Percentiles rank a stretch among this genome's conserved stretches.
Evolutionary conservation across 108 stramenopile genomes (phyloP).

Genomic region (Skeletonema grethae): DNA sequence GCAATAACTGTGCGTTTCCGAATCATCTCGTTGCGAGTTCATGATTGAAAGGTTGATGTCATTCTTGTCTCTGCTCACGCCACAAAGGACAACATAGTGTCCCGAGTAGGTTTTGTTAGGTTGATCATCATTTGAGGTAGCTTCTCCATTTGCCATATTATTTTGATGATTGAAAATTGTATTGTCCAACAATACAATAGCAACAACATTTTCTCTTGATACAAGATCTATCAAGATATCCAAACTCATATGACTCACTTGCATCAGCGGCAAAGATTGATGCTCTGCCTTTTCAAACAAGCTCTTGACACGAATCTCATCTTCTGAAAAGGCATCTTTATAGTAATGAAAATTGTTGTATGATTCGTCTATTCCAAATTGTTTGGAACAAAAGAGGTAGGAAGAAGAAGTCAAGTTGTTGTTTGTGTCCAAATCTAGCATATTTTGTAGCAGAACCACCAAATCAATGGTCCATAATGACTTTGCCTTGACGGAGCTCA

Average conservation of each 20-base stretch:
- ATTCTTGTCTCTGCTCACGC: slow-evolving; percentile 49
- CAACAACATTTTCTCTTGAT: slow-evolving; percentile 57
- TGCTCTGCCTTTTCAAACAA: slow-evolving; percentile 26
- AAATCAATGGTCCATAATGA: slow-evolving; percentile 86
- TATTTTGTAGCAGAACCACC: slow-evolving; percentile 50
- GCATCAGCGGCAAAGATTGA: slow-evolving; percentile 33
- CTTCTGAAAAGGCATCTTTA: slow-evolving; percentile 56
- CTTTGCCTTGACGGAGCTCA: slow-evolving; percentile 49
- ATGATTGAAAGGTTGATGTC: slow-evolving; percentile 27
- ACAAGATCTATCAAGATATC: slow-evolving; percentile 52
- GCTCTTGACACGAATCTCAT: slow-evolving; percentile 56
- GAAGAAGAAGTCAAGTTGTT: slow-evolving; percentile 17
- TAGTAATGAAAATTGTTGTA: slow-evolving; percentile 64
- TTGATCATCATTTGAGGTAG: not conserved
- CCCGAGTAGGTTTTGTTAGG: slow-evolving; percentile 50
- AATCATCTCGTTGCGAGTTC: slow-evolving; percentile 10
- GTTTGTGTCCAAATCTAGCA: slow-evolving; percentile 20
- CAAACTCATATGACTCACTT: slow-evolving; percentile 34
- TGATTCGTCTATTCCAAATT: slow-evolving; percentile 54
- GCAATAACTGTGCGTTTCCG: slow-evolving; percentile 25
- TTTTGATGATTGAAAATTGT: slow-evolving; percentile 28
- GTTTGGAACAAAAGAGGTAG: slow-evolving; percentile 46
- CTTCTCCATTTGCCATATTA: not conserved
- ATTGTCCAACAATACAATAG: slow-evolving; percentile 77
- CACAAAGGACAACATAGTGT: slow-evolving; percentile 75